These are phyloP conservation scores for Hirschioporus abietinus DNA, from an alignment of 768 basidiomycete genomes.

Conservation along the genomic window DNA sequence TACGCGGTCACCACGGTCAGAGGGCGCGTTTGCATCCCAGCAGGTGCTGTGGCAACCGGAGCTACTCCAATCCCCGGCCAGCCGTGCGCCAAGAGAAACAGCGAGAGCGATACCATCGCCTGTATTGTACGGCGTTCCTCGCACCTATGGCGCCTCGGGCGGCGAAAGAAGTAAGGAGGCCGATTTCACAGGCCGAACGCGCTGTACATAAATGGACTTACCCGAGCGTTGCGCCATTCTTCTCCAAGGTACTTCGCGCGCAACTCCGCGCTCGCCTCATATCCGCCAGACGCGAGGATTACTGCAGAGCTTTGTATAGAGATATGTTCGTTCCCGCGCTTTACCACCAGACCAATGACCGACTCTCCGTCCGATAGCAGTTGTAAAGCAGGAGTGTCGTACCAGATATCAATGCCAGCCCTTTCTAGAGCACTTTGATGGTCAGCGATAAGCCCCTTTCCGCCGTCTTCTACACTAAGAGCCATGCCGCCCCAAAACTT, in stretches of 20 bases:
- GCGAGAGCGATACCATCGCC: conserved; percentile 61
- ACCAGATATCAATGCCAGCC: conserved; percentile 53
- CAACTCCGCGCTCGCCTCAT: conserved; percentile 50
- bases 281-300: conserved; percentile 62
- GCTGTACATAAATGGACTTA: conserved; percentile 19
- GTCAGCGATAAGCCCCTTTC: conserved; percentile 59
- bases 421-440: conserved; percentile 44
- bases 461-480: conserved; percentile 56
- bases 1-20: conserved; percentile 45
- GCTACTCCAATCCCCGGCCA: conserved; percentile 53
- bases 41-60: conserved; percentile 65
- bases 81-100: conserved; percentile 41
- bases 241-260: conserved; percentile 51
- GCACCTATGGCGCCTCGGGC: conserved; percentile 35
- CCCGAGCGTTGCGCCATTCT: conserved; percentile 54
- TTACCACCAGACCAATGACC: conserved; percentile 43
- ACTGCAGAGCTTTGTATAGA: conserved; percentile 39
- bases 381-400: conserved; percentile 41
- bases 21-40: conserved; percentile 61
- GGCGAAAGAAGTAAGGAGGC: background rate
- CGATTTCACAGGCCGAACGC: background rate
- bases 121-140: conserved; percentile 68
- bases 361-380: conserved; percentile 32
- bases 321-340: conserved; percentile 30
- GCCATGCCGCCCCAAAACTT: conserved; percentile 72